Percentiles rank a stretch among this genome's conserved stretches.
Evolutionary conservation across 1,284 basidiomycete species (phyloP).

Genomic region (Irpex sp.): DNA sequence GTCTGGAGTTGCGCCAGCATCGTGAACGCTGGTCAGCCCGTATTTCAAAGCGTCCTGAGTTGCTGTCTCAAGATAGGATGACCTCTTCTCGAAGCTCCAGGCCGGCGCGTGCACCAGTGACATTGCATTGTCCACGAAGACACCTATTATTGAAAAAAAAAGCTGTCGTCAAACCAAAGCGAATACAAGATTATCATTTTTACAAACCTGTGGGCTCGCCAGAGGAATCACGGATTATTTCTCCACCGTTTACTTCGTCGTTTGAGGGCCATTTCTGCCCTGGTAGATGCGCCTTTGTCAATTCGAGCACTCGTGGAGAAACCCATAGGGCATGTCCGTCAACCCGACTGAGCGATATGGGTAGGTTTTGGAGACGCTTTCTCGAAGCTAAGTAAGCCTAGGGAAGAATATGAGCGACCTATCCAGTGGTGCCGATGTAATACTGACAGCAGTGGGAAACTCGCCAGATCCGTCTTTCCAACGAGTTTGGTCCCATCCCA

Average conservation of each 20-base stretch:
- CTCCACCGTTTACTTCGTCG: constrained; percentile 63
- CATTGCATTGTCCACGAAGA: constrained; percentile 74
- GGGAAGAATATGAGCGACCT: not conserved
- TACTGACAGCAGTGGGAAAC: constrained; percentile 76
- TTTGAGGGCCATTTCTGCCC: constrained; percentile 38
- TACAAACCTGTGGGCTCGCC: constrained; percentile 68
- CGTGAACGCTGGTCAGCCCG: constrained; percentile 82
- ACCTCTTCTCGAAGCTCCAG: constrained; percentile 54
- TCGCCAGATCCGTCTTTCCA: constrained; percentile 48
- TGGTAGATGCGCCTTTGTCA: constrained; percentile 31
- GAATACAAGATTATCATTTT: not conserved
- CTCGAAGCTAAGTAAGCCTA: constrained; percentile 55
- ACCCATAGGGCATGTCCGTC: constrained; percentile 88
- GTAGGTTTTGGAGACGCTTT: constrained; percentile 54
- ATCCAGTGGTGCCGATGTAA: not conserved
- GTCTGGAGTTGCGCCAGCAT: constrained; percentile 55
- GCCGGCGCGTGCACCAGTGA: constrained; percentile 58
- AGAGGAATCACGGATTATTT: constrained; percentile 58
- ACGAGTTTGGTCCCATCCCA: constrained; percentile 91
- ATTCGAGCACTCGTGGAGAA: constrained; percentile 58
- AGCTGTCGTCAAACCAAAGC: not conserved
- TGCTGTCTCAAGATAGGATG: constrained; percentile 57
- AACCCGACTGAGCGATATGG: constrained; percentile 67
- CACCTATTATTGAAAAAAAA: constrained; percentile 32
- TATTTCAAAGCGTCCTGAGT: constrained; percentile 63